Conservation (phyloP, 345 rosid genomes). For the Gossypioides kirkii region DNA sequence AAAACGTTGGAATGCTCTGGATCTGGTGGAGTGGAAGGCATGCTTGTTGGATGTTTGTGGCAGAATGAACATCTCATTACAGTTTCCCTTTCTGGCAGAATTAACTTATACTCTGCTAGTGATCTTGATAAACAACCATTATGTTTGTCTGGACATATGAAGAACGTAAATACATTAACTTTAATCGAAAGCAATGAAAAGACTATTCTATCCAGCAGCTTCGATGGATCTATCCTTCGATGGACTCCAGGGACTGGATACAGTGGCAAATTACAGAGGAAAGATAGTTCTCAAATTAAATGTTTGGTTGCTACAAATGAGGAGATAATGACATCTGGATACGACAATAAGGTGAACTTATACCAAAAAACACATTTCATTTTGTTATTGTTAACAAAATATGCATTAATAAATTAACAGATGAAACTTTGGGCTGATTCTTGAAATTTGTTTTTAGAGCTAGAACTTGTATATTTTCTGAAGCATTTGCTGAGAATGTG, state of each 20-base stretch:
- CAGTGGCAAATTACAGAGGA: slow-evolving; percentile 45
- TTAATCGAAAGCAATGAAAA: slow-evolving; percentile 40
- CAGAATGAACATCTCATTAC: slow-evolving; percentile 60
- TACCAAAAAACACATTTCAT: not conserved
- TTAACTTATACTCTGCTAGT: slow-evolving; percentile 47
- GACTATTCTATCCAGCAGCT: slow-evolving; percentile 60
- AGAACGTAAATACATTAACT: slow-evolving; percentile 53
- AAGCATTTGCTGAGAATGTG: not conserved
- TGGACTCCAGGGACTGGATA: slow-evolving; percentile 67
- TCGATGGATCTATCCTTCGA: slow-evolving; percentile 60
- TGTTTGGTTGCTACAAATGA: slow-evolving; percentile 54
- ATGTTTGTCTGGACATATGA: slow-evolving; percentile 59
- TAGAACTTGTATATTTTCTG: not conserved
- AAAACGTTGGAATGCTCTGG: slow-evolving; percentile 47
- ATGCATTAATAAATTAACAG: not conserved
- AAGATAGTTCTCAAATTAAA: slow-evolving; percentile 52
- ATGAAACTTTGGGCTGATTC: not conserved
- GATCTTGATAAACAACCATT: slow-evolving; percentile 57
- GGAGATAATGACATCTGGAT: slow-evolving; percentile 42
- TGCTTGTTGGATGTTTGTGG: slow-evolving; percentile 88
- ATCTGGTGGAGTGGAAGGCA: slow-evolving; percentile 58
- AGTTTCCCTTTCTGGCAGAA: slow-evolving; percentile 63
- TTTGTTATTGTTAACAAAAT: slow-evolving; percentile 1
- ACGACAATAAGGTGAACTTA: slow-evolving; percentile 38
- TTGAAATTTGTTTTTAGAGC: too few species aligned